phyloP scores from a whole-genome alignment of 345 rosid genomes.

The Corchorus olitorius region DNA sequence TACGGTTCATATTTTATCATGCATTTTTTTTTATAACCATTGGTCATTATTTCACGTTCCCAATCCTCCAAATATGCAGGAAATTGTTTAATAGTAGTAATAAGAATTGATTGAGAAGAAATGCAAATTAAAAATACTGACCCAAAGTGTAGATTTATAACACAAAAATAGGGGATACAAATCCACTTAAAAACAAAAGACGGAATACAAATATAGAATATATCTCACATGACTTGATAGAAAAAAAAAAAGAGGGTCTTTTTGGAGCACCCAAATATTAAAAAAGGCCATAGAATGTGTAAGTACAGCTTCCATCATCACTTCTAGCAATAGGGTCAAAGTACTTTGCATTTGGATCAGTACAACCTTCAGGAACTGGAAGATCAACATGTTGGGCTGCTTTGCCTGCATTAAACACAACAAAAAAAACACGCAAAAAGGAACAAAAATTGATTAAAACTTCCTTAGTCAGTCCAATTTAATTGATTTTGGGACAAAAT shows the following conservation, averaged over 20 bases:
- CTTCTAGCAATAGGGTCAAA: conserved; percentile 93
- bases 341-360: conserved; percentile 66
- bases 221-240: conserved; percentile 17
- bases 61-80: neutral
- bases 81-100: neutral
- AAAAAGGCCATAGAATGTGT: conserved; percentile 34
- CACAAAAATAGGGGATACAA: conserved; percentile 29
- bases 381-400: conserved; percentile 75
- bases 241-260: neutral
- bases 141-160: neutral
- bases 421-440: too few relatives aligned
- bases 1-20: too few relatives aligned
- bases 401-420: conserved; percentile 55
- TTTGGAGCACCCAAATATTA: neutral
- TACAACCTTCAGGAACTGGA: conserved; percentile 87
- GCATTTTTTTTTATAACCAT: too few relatives aligned
- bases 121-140: neutral
- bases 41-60: too few relatives aligned
- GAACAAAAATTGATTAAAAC: neutral
- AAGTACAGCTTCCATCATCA: conserved; percentile 88
- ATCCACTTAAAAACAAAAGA: conserved; percentile 8
- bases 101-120: neutral
- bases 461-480: neutral
- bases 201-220: conserved; percentile 12
- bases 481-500: neutral